Percentiles rank a stretch among this genome's conserved stretches.
Evolutionary conservation across 306 rosid genomes (phyloP).

Genomic region (Nissolia schottii): DNA sequence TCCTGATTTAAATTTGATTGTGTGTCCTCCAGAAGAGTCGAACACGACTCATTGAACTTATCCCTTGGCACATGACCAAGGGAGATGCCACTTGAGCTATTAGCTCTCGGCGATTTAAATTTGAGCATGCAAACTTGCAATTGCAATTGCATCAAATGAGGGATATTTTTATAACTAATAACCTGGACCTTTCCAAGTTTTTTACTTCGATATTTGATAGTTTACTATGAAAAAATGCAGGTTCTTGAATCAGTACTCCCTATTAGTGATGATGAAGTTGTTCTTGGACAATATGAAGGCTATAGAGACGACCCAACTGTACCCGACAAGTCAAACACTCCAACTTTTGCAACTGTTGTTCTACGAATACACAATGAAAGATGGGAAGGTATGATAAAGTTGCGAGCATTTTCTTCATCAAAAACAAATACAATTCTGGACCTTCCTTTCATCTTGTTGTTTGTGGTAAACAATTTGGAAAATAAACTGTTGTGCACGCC

Average conservation of each 20-base stretch:
- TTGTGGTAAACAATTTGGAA: neutral
- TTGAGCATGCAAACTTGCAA: neutral
- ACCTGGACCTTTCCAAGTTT: neutral
- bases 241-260: constrained; percentile 88
- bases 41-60: too few relatives aligned
- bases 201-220: constrained; percentile 10
- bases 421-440: neutral
- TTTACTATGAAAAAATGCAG: constrained; percentile 39
- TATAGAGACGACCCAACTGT: constrained; percentile 86
- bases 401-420: neutral
- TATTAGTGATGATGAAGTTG: constrained; percentile 70
- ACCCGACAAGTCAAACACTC: constrained; percentile 80
- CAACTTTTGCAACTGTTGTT: constrained; percentile 80
- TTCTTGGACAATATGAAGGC: constrained; percentile 91
- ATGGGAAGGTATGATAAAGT: constrained; percentile 67
- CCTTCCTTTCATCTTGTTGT: neutral
- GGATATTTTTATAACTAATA: neutral
- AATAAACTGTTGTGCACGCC: neutral
- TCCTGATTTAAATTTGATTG: neutral
- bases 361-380: constrained; percentile 84
- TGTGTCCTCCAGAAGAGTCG: too few relatives aligned
- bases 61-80: too few relatives aligned
- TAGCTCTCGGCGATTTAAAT: too few relatives aligned
- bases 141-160: neutral
- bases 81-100: too few relatives aligned